phyloP scores from a whole-genome alignment of 331 rosid genomes.

The Acacia pycnantha region DNA sequence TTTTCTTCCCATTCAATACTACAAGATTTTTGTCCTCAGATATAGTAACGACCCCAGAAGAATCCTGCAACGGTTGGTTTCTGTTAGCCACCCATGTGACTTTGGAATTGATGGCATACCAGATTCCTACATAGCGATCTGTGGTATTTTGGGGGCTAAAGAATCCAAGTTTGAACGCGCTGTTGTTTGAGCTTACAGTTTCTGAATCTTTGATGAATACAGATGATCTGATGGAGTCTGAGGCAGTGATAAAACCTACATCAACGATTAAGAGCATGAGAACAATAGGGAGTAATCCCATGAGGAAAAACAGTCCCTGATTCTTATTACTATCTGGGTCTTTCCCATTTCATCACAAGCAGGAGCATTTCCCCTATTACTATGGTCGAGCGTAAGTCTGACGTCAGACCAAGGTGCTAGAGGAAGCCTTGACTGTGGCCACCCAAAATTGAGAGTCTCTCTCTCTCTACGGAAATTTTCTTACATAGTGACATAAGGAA shows the following conservation, averaged over 20 bases:
- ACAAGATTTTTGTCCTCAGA: not conserved
- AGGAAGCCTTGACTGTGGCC: not conserved
- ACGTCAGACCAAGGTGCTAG: no score
- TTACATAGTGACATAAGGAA: not conserved
- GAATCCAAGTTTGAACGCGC: not conserved
- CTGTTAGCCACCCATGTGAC: constrained; percentile 8
- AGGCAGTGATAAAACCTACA: not conserved
- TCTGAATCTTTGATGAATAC: not conserved
- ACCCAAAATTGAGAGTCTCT: not conserved
- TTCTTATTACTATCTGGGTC: no score
- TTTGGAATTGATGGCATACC: not conserved
- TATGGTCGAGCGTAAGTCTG: no score
- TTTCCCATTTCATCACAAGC: no score
- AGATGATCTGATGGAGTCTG: not conserved
- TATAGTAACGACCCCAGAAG: not conserved
- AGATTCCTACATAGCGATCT: constrained; percentile 17
- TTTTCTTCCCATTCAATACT: not conserved
- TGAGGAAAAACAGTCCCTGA: no score
- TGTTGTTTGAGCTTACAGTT: not conserved
- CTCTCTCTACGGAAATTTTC: not conserved
- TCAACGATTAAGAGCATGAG: not conserved
- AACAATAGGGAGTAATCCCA: not conserved
- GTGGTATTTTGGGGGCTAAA: constrained; percentile 9
- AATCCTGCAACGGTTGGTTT: constrained; percentile 8
- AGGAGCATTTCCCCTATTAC: no score